A percentile compares a stretch with the other conserved stretches of the same genome.
Evolutionary conservation across 2,329 filamentous ascomycete genomes (phyloP).

Genomic region (Colletotrichum cuscutae): DNA sequence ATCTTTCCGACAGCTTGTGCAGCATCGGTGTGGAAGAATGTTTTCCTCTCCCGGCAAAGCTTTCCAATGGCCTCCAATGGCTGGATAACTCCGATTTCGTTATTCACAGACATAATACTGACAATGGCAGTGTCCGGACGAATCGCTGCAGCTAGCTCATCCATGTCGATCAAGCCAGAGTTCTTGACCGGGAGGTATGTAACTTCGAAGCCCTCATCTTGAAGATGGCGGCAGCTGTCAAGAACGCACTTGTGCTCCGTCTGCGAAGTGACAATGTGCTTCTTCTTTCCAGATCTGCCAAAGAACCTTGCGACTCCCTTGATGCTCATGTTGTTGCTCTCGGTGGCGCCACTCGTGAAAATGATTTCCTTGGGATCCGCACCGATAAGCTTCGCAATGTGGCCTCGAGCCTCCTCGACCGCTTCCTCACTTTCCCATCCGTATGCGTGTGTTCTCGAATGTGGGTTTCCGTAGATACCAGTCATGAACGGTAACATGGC

Average conservation of each 20-base stretch:
- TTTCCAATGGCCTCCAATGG: conserved; percentile 93
- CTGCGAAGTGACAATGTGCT: conserved; percentile 96
- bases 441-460: conserved; percentile 97
- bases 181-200: conserved; percentile 94
- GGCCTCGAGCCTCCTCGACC: conserved; percentile 84
- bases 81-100: conserved; percentile 99
- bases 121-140: conserved; percentile 91
- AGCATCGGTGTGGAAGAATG: conserved; percentile 98
- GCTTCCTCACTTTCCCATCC: conserved; percentile 98
- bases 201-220: conserved; percentile 95
- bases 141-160: conserved; percentile 87
- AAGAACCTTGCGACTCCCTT: conserved; percentile 98
- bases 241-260: conserved; percentile 99
- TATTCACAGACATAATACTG: conserved; percentile 99
- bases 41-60: conserved; percentile 88
- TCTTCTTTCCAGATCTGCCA: conserved; percentile 93
- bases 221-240: conserved; percentile 95
- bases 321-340: conserved; percentile 99
- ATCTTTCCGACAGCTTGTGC: conserved; percentile 99
- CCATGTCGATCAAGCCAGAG: conserved; percentile 87
- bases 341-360: conserved; percentile 96
- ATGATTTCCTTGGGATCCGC: conserved; percentile 98
- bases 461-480: conserved; percentile 94
- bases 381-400: conserved; percentile 88
- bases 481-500: conserved; percentile 96